Base-by-base conservation (phyloP, 805 yeast species). In the Wilhelminamyces savonicus region DNA sequence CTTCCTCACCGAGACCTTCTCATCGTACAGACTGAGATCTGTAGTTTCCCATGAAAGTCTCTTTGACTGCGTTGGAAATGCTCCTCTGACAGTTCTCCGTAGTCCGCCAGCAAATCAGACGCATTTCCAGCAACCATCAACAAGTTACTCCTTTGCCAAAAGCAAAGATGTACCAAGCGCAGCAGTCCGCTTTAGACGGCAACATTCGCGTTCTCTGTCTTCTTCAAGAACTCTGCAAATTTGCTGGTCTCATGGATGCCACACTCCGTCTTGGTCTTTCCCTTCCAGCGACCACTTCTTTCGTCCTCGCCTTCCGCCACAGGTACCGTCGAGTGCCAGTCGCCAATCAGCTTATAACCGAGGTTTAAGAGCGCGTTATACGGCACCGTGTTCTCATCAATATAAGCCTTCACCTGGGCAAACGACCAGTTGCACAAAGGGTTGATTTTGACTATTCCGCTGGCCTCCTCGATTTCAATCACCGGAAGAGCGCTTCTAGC, bases 231-330 rank as follows among this genome's bases (percentile, higher is more conserved):
- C 47, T 82, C 68, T 0, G 82, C 76, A 51, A 82, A 90, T 39
- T 82, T 74, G 16, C 79, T 71, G 1, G 88, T 74, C 44, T 80
- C 82, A 50, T 90, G 97, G 31, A 90, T 87, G 3, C 97, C 97
- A 59, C 97, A 90, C 54, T 90, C 97, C 1, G 95, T 86, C 63
- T 90, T 90, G 8, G 76, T 70, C 52, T 81, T 73, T 2, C 96
- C 97, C 64, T 82, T 81, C 97, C 97, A 90, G 48, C 97, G 74
- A 1, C 97, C 97, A n/a, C 92, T 76, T 41, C 97, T 73, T 55
- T 90, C 97, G 50, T 90, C 97, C 51, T 86, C 97, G 7, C 94
- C 95, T 26, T 82, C 95, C 6, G 62, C 70, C 8, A 85, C 94
- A 2, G 97, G 97, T 18, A 60, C 76, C 0, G 97, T 90, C 1